Base-by-base conservation (phyloP, 2,329 filamentous ascomycete species). In the Blumeriella jaapii region DNA sequence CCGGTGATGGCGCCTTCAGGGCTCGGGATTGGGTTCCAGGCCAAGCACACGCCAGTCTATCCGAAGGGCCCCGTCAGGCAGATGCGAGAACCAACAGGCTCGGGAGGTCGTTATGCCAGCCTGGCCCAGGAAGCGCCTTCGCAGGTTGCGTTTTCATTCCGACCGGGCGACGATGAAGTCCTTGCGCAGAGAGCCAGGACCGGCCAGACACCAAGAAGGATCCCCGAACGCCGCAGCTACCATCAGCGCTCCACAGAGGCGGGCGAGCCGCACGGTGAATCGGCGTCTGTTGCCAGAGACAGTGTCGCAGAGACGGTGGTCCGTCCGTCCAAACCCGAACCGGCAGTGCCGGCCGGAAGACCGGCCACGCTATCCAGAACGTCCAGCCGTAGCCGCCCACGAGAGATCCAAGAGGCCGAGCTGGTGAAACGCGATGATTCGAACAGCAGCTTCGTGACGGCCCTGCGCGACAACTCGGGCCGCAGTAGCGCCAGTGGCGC, bases 111-210 rank as follows among this genome's bases (percentile, higher is more conserved):
- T 13, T 35, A 29, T 15, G 18, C 29, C 7, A 20, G 7, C 4
- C 25, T 35, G 2, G 29, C 33, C 18, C 26, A 29, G 15, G 36
- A 17, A 11, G 24, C 13, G n/a, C 23, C 34, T 15, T 15, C 13
- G 20, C 34, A 44, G 22, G 38, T 48, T 26, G 36, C 38, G 5
- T 51, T 52, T 26, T 53, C 51, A 10, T 53, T 49, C 12, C 34
- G 38, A 6, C 41, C 47, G 16, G 51, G 51, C 2, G 51, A 53
- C 31, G 51, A 53, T 20, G 34, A 26, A 8, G 20, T 49, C n/a
- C 26, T 48, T 2, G 30, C 36, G 10, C 31, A 34, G 20, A 34
- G 25, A 22, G 19, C 18, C 5, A 26, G 18, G 17, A 38, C 24
- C 11, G 19, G 27, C 9, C 34, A 19, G 20, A 34, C 27, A 16